phyloP scores from a whole-genome alignment of 2,329 filamentous ascomycete species.

The Uncinocarpus reesii region DNA sequence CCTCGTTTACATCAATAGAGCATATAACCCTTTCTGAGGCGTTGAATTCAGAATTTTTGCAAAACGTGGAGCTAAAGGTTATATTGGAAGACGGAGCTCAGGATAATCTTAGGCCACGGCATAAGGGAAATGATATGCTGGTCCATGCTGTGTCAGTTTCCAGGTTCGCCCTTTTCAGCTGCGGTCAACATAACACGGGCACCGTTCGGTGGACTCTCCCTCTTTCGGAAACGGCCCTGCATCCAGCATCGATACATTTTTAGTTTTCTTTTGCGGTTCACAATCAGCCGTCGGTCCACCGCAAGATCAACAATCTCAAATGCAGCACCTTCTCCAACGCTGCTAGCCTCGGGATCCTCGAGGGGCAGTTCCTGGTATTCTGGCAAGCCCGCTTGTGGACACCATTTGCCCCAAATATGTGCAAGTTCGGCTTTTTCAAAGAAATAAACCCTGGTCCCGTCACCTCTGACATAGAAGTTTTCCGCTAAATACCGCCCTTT shows the following conservation, averaged over 20 bases:
- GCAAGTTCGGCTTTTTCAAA: conserved; percentile 79
- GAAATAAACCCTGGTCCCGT: conserved; percentile 95
- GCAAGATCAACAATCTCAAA: conserved; percentile 72
- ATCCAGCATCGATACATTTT: conserved; percentile 97
- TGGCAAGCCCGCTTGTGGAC: conserved; percentile 27
- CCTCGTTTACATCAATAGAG: no score
- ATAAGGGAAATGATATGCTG: no score
- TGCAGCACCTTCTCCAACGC: conserved; percentile 19
- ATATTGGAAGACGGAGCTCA: no score
- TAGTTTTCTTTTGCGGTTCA: conserved; percentile 78
- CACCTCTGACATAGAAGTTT: conserved; percentile 93
- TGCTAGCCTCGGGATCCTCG: conserved; percentile 14
- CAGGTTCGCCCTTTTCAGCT: neutral
- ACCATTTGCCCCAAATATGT: conserved; percentile 60
- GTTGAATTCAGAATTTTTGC: no score
- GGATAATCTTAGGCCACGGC: no score
- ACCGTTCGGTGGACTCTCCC: neutral
- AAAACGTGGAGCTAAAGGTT: no score
- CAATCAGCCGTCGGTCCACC: conserved; percentile 76
- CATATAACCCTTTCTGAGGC: no score
- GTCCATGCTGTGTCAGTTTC: conserved; percentile 4
- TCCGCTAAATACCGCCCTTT: conserved; percentile 89
- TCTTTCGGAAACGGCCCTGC: conserved; percentile 34
- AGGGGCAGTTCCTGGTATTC: conserved; percentile 16
- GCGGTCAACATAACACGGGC: neutral